These are phyloP conservation scores for Dispira simplex DNA, from an alignment of 192 early-diverging fungal species.

Conservation along the genomic window DNA sequence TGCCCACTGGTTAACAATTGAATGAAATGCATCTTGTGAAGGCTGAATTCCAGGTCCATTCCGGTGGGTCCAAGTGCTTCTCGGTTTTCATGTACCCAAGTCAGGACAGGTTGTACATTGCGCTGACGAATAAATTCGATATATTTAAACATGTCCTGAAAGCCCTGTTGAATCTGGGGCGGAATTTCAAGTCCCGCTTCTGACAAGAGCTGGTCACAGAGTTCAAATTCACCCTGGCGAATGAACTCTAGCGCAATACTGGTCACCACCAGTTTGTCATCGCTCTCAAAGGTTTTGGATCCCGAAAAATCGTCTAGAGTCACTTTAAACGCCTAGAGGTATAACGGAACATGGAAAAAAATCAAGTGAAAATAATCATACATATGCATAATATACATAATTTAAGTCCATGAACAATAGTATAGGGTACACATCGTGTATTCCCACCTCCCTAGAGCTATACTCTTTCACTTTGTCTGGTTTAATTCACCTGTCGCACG, in stretches of 20 bases:
- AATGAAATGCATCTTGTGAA: constrained; percentile 65
- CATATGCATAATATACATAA: too few relatives aligned
- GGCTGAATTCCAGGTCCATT: constrained; percentile 71
- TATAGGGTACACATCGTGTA: too few relatives aligned
- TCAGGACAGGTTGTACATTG: constrained; percentile 49
- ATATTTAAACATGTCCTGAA: constrained; percentile 71
- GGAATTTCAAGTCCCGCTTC: constrained; percentile 29
- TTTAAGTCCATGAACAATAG: too few relatives aligned
- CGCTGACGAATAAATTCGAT: constrained; percentile 39
- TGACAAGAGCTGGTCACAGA: constrained; percentile 33
- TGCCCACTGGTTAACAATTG: constrained; percentile 40
- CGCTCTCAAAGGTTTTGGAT: constrained; percentile 62
- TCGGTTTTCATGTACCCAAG: constrained; percentile 55
- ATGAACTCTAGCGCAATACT: constrained; percentile 66
- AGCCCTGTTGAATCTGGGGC: constrained; percentile 37
- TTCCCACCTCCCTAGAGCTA: too few relatives aligned
- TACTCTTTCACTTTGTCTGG: too few relatives aligned
- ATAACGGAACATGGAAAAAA: background rate
- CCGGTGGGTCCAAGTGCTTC: constrained; percentile 34
- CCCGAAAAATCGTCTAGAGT: constrained; percentile 40
- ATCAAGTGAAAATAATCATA: background rate
- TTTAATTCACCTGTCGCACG: too few relatives aligned
- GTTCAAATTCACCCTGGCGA: constrained; percentile 71
- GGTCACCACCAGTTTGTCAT: constrained; percentile 39
- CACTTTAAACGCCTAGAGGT: constrained; percentile 43